These are phyloP conservation scores for Dactylellina haptotyla DNA, from an alignment of 2,329 filamentous ascomycete genomes.

Conservation along the genomic window DNA sequence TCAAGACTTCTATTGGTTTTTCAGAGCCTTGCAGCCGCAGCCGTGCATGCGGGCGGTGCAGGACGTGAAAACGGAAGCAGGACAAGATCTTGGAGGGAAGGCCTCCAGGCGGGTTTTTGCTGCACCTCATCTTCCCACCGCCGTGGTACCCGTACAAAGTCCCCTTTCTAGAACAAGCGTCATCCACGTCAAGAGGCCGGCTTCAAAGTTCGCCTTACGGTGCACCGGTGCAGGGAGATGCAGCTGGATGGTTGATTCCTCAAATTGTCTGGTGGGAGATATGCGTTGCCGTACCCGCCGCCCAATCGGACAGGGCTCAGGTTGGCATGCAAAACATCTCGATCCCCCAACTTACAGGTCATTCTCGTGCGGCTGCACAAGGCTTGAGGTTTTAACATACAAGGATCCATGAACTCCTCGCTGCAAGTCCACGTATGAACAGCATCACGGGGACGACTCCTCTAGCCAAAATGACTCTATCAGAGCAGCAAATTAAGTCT, in stretches of 20 bases:
- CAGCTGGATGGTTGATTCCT: background rate
- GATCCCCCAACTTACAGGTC: background rate
- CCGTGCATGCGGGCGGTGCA: background rate
- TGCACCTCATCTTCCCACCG: too few relatives aligned
- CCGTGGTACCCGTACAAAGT: too few relatives aligned
- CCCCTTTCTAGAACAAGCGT: too few relatives aligned
- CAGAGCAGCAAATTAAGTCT: background rate
- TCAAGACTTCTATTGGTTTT: background rate
- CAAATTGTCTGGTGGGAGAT: background rate
- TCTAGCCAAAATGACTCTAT: background rate
- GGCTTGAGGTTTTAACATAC: background rate
- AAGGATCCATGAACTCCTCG: slow-evolving; percentile 3
- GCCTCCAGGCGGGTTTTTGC: too few relatives aligned
- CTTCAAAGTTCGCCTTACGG: background rate
- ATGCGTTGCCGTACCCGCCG: slow-evolving; percentile 9
- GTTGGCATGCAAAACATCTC: too few relatives aligned
- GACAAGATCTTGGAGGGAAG: background rate
- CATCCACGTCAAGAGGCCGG: background rate
- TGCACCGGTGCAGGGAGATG: background rate
- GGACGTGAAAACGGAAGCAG: background rate
- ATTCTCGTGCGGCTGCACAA: background rate
- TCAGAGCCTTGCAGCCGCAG: background rate
- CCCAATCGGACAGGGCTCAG: too few relatives aligned
- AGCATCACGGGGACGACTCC: background rate
- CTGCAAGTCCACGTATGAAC: slow-evolving; percentile 3